Conservation (phyloP, 345 rosid species). For the Salix caprea region DNA sequence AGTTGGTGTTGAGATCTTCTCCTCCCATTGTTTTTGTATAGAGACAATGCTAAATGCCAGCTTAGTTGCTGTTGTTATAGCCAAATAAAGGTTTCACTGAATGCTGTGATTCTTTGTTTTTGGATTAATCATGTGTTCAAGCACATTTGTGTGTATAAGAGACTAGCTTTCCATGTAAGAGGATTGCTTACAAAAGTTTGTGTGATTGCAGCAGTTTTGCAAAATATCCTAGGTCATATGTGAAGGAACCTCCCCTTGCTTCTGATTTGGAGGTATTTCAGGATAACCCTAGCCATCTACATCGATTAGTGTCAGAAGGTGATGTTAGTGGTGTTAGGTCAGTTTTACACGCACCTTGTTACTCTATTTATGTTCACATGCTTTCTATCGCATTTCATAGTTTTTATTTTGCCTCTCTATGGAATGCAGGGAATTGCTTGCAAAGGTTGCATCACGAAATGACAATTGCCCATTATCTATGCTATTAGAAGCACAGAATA, state of each 20-base stretch:
- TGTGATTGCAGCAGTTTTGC: neutral
- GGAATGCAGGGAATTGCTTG: conserved; percentile 56
- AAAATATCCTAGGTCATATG: conserved; percentile 47
- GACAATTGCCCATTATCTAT: conserved; percentile 45
- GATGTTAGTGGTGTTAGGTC: conserved; percentile 76
- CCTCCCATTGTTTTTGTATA: neutral
- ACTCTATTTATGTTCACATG: too few species aligned
- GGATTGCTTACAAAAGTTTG: too few species aligned
- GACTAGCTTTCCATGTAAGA: too few species aligned
- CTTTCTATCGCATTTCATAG: too few species aligned
- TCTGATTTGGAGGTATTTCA: conserved; percentile 48
- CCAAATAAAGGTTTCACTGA: too few species aligned
- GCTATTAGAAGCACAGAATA: conserved; percentile 67
- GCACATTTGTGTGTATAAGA: too few species aligned
- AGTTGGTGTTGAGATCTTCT: neutral
- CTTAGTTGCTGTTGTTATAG: neutral
- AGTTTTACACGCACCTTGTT: conserved; percentile 15
- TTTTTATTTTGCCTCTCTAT: neutral
- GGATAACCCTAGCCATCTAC: conserved; percentile 58
- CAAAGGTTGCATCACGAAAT: conserved; percentile 58
- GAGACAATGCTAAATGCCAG: too few species aligned
- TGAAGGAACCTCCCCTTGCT: conserved; percentile 42
- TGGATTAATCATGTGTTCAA: too few species aligned
- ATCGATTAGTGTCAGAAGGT: conserved; percentile 74
- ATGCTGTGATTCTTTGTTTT: too few species aligned